A percentile compares a stretch with the other conserved stretches of the same genome.
phyloP scores from a whole-genome alignment of 2,329 filamentous ascomycete genomes.

The Sclerotinia nivalis region DNA sequence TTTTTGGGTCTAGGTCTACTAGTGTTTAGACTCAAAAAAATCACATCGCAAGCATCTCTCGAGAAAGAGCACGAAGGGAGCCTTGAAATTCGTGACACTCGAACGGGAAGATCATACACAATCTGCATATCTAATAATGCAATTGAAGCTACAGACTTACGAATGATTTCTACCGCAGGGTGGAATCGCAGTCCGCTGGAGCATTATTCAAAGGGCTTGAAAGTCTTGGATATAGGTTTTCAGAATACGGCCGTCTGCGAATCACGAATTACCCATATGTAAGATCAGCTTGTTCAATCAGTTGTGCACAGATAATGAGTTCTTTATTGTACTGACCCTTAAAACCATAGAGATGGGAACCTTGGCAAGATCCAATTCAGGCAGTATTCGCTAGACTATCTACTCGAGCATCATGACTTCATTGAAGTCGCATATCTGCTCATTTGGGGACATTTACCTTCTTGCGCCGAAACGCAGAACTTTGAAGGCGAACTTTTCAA shows the following conservation, averaged over 20 bases:
- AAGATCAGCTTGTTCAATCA: not conserved
- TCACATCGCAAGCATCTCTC: too few relatives aligned
- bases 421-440: not conserved
- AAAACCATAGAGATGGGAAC: constrained; percentile 2
- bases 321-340: not conserved
- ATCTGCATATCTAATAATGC: too few relatives aligned
- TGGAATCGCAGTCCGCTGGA: not conserved
- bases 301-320: too few relatives aligned
- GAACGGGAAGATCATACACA: too few relatives aligned
- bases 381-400: not conserved
- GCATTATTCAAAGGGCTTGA: not conserved
- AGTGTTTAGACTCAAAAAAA: too few relatives aligned
- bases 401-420: not conserved
- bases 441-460: constrained; percentile 12
- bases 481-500: not conserved
- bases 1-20: too few relatives aligned
- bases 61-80: too few relatives aligned
- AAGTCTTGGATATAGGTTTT: constrained; percentile 5
- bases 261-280: not conserved
- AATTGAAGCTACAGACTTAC: too few relatives aligned
- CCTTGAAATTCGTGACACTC: too few relatives aligned
- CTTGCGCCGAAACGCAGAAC: not conserved
- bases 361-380: constrained; percentile 3
- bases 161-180: too few relatives aligned
- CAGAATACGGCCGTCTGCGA: not conserved